phyloP scores from a whole-genome alignment of 352 stramenopile species.

The Phytophthora vignae region DNA sequence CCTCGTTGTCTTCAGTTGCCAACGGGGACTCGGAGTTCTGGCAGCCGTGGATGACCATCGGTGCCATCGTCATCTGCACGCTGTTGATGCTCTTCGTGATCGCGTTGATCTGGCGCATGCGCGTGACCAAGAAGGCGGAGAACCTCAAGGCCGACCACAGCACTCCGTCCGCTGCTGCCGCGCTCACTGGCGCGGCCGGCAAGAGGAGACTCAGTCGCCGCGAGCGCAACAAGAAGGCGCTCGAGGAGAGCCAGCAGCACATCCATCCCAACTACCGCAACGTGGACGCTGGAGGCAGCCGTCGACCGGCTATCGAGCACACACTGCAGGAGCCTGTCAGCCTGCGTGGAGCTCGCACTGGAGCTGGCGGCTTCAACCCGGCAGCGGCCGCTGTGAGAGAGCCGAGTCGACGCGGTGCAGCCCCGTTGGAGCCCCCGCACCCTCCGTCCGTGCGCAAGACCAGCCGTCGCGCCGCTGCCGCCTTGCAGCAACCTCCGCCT shows the following conservation, averaged over 20 bases:
- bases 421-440: conserved; percentile 13
- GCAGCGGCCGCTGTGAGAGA: conserved; percentile 11
- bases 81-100: conserved; percentile 65
- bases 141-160: conserved; percentile 32
- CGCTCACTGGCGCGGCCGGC: conserved; percentile 20
- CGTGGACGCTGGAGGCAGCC: conserved; percentile 28
- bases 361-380: conserved; percentile 21
- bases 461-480: conserved; percentile 26
- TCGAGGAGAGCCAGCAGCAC: conserved; percentile 30
- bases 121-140: conserved; percentile 30
- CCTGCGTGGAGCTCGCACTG: background rate
- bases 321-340: conserved; percentile 1
- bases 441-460: conserved; percentile 17
- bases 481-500: conserved; percentile 15
- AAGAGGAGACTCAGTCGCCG: conserved; percentile 14
- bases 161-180: conserved; percentile 17
- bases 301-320: conserved; percentile 17
- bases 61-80: conserved; percentile 55
- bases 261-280: conserved; percentile 44
- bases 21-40: conserved; percentile 44
- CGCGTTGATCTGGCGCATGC: conserved; percentile 58
- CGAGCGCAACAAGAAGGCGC: conserved; percentile 24
- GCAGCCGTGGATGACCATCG: conserved; percentile 85
- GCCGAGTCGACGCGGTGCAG: conserved; percentile 22
- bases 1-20: conserved; percentile 33